A percentile compares a stretch with the other conserved stretches of the same genome.
Evolutionary conservation across 1,284 basidiomycete species (phyloP).

Genomic region (Anthracocystis panici-leucophaei): DNA sequence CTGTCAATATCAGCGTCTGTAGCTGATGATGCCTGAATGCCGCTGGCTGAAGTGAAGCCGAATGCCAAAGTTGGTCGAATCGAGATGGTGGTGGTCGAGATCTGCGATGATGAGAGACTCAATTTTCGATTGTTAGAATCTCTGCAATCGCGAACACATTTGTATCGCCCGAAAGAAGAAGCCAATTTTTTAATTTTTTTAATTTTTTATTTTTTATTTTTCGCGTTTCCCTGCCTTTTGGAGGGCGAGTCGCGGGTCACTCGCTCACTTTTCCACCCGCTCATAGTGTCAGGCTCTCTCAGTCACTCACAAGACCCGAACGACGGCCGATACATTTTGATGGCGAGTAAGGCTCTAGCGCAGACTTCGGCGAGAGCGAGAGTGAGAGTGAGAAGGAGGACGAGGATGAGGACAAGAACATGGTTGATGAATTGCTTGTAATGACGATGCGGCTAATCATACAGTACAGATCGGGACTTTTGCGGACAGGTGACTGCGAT

Average conservation of each 20-base stretch:
- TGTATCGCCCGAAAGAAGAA: constrained; percentile 29
- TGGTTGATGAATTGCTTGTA: constrained; percentile 4
- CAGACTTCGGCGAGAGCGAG: no score
- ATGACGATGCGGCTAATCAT: constrained; percentile 12
- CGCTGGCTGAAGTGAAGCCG: constrained; percentile 18
- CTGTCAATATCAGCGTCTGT: background rate
- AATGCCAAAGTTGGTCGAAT: constrained; percentile 11
- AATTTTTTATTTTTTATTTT: no score
- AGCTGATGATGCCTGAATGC: background rate
- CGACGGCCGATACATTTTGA: no score
- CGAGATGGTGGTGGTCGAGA: constrained; percentile 33
- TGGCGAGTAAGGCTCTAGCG: no score
- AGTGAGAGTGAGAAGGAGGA: no score
- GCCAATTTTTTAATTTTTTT: no score
- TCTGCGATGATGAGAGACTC: constrained; percentile 11
- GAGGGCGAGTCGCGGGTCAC: constrained; percentile 4
- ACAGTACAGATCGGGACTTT: constrained; percentile 10
- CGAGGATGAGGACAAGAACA: no score
- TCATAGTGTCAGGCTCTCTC: background rate
- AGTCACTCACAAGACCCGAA: no score
- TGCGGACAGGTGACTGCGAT: constrained; percentile 2
- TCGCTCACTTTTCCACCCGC: background rate
- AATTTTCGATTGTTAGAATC: constrained; percentile 14
- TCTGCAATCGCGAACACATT: constrained; percentile 5
- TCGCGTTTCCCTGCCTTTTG: background rate